Conservation (phyloP, 2,329 filamentous ascomycete species). For the Neonectria coccinea region DNA sequence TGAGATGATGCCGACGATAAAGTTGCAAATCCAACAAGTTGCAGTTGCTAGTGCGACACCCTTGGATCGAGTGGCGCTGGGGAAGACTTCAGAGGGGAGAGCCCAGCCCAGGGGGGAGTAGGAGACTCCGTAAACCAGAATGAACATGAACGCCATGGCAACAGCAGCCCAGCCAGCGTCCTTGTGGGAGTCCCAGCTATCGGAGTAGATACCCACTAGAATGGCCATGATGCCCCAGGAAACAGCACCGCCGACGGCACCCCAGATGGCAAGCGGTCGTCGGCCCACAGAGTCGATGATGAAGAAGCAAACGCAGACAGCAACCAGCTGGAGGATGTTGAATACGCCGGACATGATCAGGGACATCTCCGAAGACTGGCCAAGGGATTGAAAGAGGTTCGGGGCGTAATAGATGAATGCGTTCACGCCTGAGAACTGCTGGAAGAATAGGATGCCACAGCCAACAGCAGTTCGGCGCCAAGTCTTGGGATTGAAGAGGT, state of each 20-base stretch:
- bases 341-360: constrained; percentile 56
- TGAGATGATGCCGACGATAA: constrained; percentile 27
- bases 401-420: constrained; percentile 60
- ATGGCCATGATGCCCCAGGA: constrained; percentile 65
- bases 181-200: constrained; percentile 59
- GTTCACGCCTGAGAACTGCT: constrained; percentile 29
- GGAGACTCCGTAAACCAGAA: constrained; percentile 44
- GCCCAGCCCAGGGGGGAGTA: constrained; percentile 57
- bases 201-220: constrained; percentile 61
- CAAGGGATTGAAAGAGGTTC: constrained; percentile 45
- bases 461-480: constrained; percentile 26
- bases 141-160: constrained; percentile 45
- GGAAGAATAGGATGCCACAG: constrained; percentile 27
- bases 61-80: constrained; percentile 53
- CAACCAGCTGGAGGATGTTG: constrained; percentile 59
- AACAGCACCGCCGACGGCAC: constrained; percentile 61
- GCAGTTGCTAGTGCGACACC: constrained; percentile 53
- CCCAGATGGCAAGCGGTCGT: constrained; percentile 56
- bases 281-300: constrained; percentile 60
- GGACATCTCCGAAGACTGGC: constrained; percentile 42
- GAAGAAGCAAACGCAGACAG: constrained; percentile 23
- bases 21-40: constrained; percentile 54
- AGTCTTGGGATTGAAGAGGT: constrained; percentile 55
- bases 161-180: constrained; percentile 68
- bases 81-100: constrained; percentile 57